A percentile compares a stretch with the other conserved stretches of the same genome.
phyloP scores from a whole-genome alignment of 2,329 filamentous ascomycete genomes.

The Coniochaeta prunicola region DNA sequence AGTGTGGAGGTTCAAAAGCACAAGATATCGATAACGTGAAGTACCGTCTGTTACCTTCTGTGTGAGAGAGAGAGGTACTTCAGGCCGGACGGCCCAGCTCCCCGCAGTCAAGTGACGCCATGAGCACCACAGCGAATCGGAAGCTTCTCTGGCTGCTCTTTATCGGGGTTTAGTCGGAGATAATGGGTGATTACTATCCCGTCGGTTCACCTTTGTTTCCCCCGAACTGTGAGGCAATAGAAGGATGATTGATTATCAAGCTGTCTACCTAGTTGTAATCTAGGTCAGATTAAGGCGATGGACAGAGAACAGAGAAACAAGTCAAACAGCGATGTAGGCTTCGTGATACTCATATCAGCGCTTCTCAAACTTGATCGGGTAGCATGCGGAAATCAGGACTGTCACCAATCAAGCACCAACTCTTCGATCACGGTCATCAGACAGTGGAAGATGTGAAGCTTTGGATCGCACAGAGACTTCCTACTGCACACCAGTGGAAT shows the following conservation, averaged over 20 bases:
- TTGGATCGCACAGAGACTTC: background rate
- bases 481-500: background rate
- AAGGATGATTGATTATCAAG: background rate
- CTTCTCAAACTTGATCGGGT: background rate
- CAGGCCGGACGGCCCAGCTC: background rate
- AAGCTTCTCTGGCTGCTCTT: background rate
- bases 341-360: background rate
- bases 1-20: background rate
- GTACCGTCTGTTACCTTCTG: background rate
- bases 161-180: background rate
- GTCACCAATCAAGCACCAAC: background rate
- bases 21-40: background rate
- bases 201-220: background rate
- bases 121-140: background rate
- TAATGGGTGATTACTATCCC: background rate
- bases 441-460: background rate
- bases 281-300: too few species aligned
- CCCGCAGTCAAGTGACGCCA: slow-evolving; percentile 1
- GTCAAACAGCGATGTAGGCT: background rate
- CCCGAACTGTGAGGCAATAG: background rate
- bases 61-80: background rate
- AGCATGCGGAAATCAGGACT: background rate
- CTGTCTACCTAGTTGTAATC: too few species aligned
- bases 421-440: background rate
- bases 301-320: too few species aligned